Evolutionary conservation across 2,329 filamentous ascomycete species (phyloP).

Genomic region (Ophiostoma fasciatum): DNA sequence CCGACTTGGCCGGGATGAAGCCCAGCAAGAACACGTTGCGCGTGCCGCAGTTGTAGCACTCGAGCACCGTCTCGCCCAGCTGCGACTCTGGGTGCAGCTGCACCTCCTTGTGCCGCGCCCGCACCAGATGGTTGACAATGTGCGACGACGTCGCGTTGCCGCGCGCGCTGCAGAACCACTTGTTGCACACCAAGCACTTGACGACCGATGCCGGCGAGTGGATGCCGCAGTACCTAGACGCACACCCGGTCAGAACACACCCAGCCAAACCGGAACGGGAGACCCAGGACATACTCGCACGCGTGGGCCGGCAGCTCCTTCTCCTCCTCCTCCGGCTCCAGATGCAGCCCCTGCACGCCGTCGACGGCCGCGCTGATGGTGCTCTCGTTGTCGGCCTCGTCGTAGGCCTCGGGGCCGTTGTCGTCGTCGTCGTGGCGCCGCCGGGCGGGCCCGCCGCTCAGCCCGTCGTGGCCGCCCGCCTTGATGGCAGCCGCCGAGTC

Average conservation of each 20-base stretch:
- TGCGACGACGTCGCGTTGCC: conserved; percentile 95
- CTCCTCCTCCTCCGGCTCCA: conserved; percentile 56
- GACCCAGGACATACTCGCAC: conserved; percentile 61
- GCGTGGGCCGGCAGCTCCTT: conserved; percentile 88
- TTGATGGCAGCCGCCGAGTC: conserved; percentile 80
- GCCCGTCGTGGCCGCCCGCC: conserved; percentile 62
- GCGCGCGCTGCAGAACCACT: conserved; percentile 97
- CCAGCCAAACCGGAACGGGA: no score
- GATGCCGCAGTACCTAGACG: conserved; percentile 77
- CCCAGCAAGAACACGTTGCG: conserved; percentile 97
- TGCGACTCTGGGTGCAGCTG: conserved; percentile 88
- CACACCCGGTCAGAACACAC: conserved; percentile 13
- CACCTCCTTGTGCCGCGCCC: conserved; percentile 96
- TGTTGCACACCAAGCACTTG: conserved; percentile 88
- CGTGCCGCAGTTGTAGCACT: conserved; percentile 99
- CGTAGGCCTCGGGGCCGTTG: conserved; percentile 69
- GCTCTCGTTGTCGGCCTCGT: conserved; percentile 65
- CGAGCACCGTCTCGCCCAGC: conserved; percentile 86
- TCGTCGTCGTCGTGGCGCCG: conserved; percentile 78
- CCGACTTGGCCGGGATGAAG: conserved; percentile 96
- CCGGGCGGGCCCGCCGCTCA: conserved; percentile 26
- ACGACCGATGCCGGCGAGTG: conserved; percentile 92
- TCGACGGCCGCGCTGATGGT: conserved; percentile 70
- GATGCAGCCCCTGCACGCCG: conserved; percentile 49
- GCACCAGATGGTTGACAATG: conserved; percentile 95